Percentiles rank a stretch among this genome's conserved stretches.
Evolutionary conservation across 345 rosid genomes (phyloP).

Genomic region (Populus ilicifolia): DNA sequence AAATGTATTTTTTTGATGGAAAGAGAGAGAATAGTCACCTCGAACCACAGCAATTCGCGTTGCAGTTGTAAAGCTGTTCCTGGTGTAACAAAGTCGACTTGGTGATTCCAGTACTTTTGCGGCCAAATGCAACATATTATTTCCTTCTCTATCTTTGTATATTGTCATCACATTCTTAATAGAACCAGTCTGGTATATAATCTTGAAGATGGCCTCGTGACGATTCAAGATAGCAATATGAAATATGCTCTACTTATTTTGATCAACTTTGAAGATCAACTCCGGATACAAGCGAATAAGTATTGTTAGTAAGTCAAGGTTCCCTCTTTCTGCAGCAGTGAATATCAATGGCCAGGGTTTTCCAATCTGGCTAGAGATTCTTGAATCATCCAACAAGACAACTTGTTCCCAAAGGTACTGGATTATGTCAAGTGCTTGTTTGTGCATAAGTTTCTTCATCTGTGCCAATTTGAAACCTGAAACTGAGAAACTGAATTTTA

Average conservation of each 20-base stretch:
- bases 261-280: not conserved
- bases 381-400: slow-evolving; percentile 25
- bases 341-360: slow-evolving; percentile 26
- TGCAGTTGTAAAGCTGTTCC: slow-evolving; percentile 48
- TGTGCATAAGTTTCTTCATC: not conserved
- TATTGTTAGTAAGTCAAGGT: not conserved
- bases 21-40: slow-evolving; percentile 21
- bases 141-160: slow-evolving; percentile 25
- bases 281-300: not conserved
- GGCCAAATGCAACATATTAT: slow-evolving; percentile 36
- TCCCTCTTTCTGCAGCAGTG: slow-evolving; percentile 17
- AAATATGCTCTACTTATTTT: slow-evolving; percentile 13
- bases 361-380: slow-evolving; percentile 18
- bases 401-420: slow-evolving; percentile 26
- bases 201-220: slow-evolving; percentile 26
- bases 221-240: slow-evolving; percentile 35
- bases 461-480: not conserved
- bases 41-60: slow-evolving; percentile 40
- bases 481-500: not conserved
- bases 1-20: not conserved
- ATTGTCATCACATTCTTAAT: slow-evolving; percentile 26
- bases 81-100: slow-evolving; percentile 24
- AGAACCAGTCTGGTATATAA: slow-evolving; percentile 27
- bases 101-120: slow-evolving; percentile 25
- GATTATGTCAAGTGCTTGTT: slow-evolving; percentile 28